These are phyloP conservation scores for Salix viminalis DNA, from an alignment of 345 rosid species.

Conservation along the genomic window DNA sequence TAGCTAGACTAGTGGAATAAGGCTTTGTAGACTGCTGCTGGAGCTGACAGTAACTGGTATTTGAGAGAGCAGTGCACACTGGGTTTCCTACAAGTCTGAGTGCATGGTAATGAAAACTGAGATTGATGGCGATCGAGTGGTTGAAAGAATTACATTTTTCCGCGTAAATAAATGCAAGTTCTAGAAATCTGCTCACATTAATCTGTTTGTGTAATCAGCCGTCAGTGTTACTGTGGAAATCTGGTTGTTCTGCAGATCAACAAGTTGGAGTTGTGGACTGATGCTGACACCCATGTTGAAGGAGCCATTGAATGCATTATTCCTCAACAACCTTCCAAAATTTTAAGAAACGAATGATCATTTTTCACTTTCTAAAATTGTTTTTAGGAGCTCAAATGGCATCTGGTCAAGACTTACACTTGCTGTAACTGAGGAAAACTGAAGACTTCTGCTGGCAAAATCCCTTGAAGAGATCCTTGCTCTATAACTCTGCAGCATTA, in stretches of 20 bases:
- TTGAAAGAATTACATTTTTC: not conserved
- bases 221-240: constrained; percentile 64
- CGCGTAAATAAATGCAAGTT: not conserved
- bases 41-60: constrained; percentile 66
- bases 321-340: constrained; percentile 57
- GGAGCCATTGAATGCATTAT: constrained; percentile 61
- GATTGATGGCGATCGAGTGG: not conserved
- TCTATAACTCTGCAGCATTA: constrained; percentile 56
- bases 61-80: constrained; percentile 61
- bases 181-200: constrained; percentile 44
- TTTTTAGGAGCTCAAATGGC: not conserved
- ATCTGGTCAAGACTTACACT: constrained; percentile 54
- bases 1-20: constrained; percentile 70
- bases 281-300: constrained; percentile 53
- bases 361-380: not conserved
- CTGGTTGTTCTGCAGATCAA: constrained; percentile 73
- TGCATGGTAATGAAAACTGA: constrained; percentile 17
- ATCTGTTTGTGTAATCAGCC: constrained; percentile 44
- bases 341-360: constrained; percentile 1
- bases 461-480: constrained; percentile 66
- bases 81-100: constrained; percentile 88
- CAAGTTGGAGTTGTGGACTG: constrained; percentile 50
- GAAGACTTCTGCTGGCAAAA: constrained; percentile 56
- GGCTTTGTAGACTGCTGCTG: constrained; percentile 50
- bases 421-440: constrained; percentile 65